Percentiles rank a stretch among this genome's conserved stretches.
These are phyloP conservation scores for Diutina rugosa DNA, from an alignment of 1,139 yeast genomes.

Conservation along the genomic window DNA sequence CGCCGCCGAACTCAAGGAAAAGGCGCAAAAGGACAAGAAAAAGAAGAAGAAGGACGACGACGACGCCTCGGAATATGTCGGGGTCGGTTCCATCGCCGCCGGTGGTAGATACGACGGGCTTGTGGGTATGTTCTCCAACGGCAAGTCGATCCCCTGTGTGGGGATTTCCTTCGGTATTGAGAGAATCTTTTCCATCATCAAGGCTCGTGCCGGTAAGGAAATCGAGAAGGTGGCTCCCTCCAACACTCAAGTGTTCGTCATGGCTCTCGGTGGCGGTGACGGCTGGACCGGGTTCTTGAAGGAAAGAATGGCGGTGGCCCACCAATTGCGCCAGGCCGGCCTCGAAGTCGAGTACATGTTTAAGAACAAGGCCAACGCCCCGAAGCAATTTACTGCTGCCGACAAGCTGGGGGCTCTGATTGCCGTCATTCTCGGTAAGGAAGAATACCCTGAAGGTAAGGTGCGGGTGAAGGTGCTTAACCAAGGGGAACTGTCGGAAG, in stretches of 20 bases:
- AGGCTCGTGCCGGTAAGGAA: conserved; percentile 51
- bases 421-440: conserved; percentile 91
- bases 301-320: conserved; percentile 82
- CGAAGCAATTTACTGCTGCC: conserved; percentile 95
- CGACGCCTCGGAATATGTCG: conserved; percentile 93
- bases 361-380: conserved; percentile 84
- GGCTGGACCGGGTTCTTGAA: conserved; percentile 86
- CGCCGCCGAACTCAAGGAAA: conserved; percentile 30
- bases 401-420: conserved; percentile 86
- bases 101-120: conserved; percentile 97
- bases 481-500: conserved; percentile 81
- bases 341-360: conserved; percentile 83
- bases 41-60: conserved; percentile 36
- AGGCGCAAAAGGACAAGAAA: conserved; percentile 25
- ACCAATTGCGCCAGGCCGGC: conserved; percentile 76
- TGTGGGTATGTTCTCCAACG: conserved; percentile 93
- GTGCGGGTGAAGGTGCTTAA: conserved; percentile 81
- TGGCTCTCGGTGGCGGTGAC: conserved; percentile 98
- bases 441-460: conserved; percentile 72
- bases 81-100: conserved; percentile 96
- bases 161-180: conserved; percentile 96
- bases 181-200: conserved; percentile 80
- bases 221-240: conserved; percentile 56
- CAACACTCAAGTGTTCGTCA: conserved; percentile 83
- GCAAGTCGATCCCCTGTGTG: conserved; percentile 92